Evolutionary conservation across 495 filamentous ascomycete species (phyloP).

Genomic region (Penicillium turbatum): DNA sequence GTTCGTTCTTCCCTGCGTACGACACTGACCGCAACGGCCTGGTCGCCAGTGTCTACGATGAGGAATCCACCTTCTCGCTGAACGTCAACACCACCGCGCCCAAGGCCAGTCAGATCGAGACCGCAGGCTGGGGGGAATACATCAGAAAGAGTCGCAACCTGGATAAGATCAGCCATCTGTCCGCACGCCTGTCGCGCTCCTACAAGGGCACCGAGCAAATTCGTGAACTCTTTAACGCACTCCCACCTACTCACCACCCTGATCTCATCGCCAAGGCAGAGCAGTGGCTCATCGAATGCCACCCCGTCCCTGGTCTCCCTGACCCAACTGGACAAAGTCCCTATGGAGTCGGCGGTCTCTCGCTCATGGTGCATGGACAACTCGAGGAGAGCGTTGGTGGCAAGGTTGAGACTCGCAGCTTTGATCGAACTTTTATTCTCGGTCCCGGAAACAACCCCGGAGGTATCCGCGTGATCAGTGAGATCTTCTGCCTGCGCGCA

Average conservation of each 20-base stretch:
- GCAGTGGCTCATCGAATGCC: slow-evolving; percentile 80
- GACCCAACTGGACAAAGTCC: slow-evolving; percentile 63
- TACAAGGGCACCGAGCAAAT: slow-evolving; percentile 65
- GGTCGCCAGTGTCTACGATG: slow-evolving; percentile 68
- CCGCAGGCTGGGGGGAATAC: slow-evolving; percentile 64
- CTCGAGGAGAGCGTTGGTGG: slow-evolving; percentile 66
- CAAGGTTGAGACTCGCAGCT: slow-evolving; percentile 63
- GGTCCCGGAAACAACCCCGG: slow-evolving; percentile 63
- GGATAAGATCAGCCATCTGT: slow-evolving; percentile 56
- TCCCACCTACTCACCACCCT: slow-evolving; percentile 76
- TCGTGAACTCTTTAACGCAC: slow-evolving; percentile 56
- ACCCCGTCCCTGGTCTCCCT: slow-evolving; percentile 64
- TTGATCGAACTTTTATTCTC: slow-evolving; percentile 80
- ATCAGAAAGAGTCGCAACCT: slow-evolving; percentile 81
- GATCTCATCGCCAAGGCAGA: slow-evolving; percentile 54
- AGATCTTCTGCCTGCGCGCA: slow-evolving; percentile 67
- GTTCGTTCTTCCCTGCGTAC: slow-evolving; percentile 67
- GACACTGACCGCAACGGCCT: slow-evolving; percentile 66
- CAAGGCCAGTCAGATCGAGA: slow-evolving; percentile 41
- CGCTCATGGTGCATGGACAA: slow-evolving; percentile 76
- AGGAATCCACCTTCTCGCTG: slow-evolving; percentile 71
- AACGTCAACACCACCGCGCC: slow-evolving; percentile 63
- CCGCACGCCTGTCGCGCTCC: slow-evolving; percentile 57
- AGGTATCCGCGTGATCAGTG: slow-evolving; percentile 72
- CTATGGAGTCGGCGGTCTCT: slow-evolving; percentile 67